Base-by-base conservation (phyloP, 1,284 basidiomycete genomes). In the Phaffia rhodozyma region DNA sequence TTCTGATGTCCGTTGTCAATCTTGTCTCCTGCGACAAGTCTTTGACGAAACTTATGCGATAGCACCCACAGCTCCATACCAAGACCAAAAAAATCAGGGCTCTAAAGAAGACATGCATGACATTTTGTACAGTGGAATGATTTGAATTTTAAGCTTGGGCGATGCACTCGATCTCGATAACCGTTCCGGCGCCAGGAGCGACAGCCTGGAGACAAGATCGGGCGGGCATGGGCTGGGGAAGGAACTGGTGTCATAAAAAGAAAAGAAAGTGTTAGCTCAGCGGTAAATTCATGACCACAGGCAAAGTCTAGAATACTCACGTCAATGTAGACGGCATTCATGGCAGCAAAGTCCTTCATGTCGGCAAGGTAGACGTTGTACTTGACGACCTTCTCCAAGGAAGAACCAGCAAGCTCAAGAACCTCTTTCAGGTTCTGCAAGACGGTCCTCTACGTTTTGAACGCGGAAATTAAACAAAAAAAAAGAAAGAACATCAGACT, bases 381-480 rank as follows among this genome's bases (percentile, higher is more conserved):
- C 80, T 91, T 91, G 79, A 89, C 72, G 68, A 87, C 86, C 79
- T 91, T 89, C 78, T 90, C 84, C 80, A 91, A 89, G 66, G 88
- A 68, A 2, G 69, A 68, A 4, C 71, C 71, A 20, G 69, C 55
- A 25, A 71, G 68, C 62, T 72, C 69, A n/a, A 72, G 69, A 23
- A 72, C 69, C 34, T 69, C 68, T 30, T 68, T 68, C 25, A 72
- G 60, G 59, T 70, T 70, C 43, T 66, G 61, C 11, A 71, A 60
- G 55, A 63, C 65, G 21, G 59, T 69, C 60, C 59, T 32, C 53
- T 47, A 53, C 55, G 30, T 47, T 5, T 29, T 55, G 51, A 43
- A 25, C 18, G 52, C 49, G 6, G 62, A 29, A 51, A n/a, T 18
- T n/a, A 54, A 60, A 51, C 43, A 23, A 3, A 21, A 32, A n/a